A percentile compares a stretch with the other conserved stretches of the same genome.
Conservation (phyloP, 1,139 yeast species). For the Komagataea norvegica region DNA sequence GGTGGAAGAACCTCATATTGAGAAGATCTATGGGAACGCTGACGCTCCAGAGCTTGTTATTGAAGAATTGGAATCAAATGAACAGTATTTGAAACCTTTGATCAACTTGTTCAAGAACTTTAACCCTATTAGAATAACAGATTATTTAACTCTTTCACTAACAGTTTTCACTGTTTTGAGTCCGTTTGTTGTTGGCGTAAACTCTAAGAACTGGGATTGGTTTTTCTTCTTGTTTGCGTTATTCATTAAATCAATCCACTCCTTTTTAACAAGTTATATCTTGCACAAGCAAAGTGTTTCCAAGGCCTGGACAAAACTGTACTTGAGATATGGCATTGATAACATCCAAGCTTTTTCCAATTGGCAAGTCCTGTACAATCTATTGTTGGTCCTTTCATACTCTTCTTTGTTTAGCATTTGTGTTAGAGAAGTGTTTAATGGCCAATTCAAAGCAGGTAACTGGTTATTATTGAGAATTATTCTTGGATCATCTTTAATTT, state of each 20-base stretch:
- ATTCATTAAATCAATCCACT: conserved; percentile 47
- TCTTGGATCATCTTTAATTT: conserved; percentile 48
- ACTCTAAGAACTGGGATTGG: conserved; percentile 26
- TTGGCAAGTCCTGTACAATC: conserved; percentile 71
- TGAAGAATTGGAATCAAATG: conserved; percentile 33
- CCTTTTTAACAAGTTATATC: conserved; percentile 47
- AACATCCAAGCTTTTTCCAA: conserved; percentile 67
- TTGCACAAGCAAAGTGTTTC: conserved; percentile 57
- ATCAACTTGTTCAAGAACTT: conserved; percentile 53
- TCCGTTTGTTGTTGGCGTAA: conserved; percentile 41
- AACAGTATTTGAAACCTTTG: conserved; percentile 52
- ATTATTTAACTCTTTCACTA: conserved; percentile 50
- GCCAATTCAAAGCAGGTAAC: conserved; percentile 31
- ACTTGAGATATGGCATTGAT: conserved; percentile 62
- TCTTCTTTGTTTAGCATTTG: conserved; percentile 32
- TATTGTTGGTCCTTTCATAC: conserved; percentile 40
- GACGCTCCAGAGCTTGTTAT: conserved; percentile 23
- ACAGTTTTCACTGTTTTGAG: conserved; percentile 41
- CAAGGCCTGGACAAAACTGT: conserved; percentile 64
- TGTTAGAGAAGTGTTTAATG: conserved; percentile 34
- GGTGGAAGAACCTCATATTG: conserved; percentile 87
- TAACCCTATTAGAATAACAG: conserved; percentile 61
- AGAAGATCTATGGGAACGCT: conserved; percentile 56
- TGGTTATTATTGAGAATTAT: conserved; percentile 57
- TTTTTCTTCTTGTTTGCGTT: conserved; percentile 47